Conservation (phyloP, 805 yeast genomes). For the Pichia sporocuriosa region DNA sequence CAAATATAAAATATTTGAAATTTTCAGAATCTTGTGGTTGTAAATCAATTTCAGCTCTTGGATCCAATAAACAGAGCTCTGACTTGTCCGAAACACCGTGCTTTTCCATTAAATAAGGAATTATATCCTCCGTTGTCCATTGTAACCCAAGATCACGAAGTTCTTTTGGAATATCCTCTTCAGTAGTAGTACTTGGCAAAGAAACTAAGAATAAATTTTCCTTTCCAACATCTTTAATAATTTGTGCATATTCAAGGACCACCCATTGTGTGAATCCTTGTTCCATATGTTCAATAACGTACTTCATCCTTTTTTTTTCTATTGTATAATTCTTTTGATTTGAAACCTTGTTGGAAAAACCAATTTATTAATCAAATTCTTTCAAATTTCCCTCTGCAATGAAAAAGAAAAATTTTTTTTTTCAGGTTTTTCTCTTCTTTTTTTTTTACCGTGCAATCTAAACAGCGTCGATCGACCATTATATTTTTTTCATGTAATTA, state of each 20-base stretch:
- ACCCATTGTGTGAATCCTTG: slow-evolving; percentile 97
- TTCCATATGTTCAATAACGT: slow-evolving; percentile 96
- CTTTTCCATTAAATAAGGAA: slow-evolving; percentile 27
- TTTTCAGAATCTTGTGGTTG: slow-evolving; percentile 56
- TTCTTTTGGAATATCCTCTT: slow-evolving; percentile 54
- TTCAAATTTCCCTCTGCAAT: too few species aligned
- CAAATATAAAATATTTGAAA: slow-evolving; percentile 89
- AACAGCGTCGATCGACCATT: too few species aligned
- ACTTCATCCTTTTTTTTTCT: slow-evolving; percentile 51
- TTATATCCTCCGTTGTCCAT: slow-evolving; percentile 75
- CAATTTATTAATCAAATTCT: too few species aligned
- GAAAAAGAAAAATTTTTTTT: too few species aligned
- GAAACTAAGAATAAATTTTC: slow-evolving; percentile 74
- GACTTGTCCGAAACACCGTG: slow-evolving; percentile 26
- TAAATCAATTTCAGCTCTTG: slow-evolving; percentile 72
- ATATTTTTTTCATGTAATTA: too few species aligned
- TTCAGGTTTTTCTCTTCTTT: too few species aligned
- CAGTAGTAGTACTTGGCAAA: slow-evolving; percentile 56
- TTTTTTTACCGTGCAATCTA: too few species aligned
- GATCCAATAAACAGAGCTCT: slow-evolving; percentile 80
- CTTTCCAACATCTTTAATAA: slow-evolving; percentile 74
- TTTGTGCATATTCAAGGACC: slow-evolving; percentile 74
- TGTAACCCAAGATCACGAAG: slow-evolving; percentile 58
- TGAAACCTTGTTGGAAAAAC: too few species aligned
- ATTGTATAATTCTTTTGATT: neutral